A percentile compares a stretch with the other conserved stretches of the same genome.
These are phyloP conservation scores for Plectosphaerella plurivora DNA, from an alignment of 2,329 filamentous ascomycete genomes.

Conservation along the genomic window DNA sequence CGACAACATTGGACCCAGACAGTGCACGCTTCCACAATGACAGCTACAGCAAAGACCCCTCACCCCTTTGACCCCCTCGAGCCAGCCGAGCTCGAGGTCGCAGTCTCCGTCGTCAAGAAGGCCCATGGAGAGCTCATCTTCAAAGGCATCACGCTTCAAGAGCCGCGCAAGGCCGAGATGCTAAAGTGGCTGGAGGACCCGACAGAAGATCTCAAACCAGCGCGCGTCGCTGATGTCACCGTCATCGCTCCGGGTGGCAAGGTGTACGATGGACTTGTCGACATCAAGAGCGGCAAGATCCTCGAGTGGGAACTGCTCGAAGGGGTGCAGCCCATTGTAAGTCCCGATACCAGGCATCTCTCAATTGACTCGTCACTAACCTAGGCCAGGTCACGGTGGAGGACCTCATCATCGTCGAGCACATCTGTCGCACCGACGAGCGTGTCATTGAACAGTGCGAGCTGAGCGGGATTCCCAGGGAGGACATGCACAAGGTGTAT, in stretches of 20 bases:
- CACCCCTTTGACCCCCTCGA: conserved; percentile 79
- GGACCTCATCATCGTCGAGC: conserved; percentile 77
- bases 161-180: conserved; percentile 84
- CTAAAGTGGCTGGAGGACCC: conserved; percentile 70
- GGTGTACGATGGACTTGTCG: conserved; percentile 78
- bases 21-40: too few relatives aligned
- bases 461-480: conserved; percentile 71
- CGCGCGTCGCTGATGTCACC: conserved; percentile 75
- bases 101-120: conserved; percentile 64
- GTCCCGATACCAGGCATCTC: conserved; percentile 21
- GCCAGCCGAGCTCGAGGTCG: conserved; percentile 66
- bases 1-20: too few relatives aligned
- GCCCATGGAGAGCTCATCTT: conserved; percentile 67
- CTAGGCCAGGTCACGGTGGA: conserved; percentile 74
- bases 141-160: conserved; percentile 80
- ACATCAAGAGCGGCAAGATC: conserved; percentile 63
- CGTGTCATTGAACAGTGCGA: conserved; percentile 88
- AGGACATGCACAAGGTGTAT: conserved; percentile 94
- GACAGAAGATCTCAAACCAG: conserved; percentile 54
- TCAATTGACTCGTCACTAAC: background rate
- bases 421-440: conserved; percentile 68
- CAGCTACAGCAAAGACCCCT: too few relatives aligned
- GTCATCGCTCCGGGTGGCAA: conserved; percentile 74
- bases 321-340: conserved; percentile 74
- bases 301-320: conserved; percentile 70